Percentiles rank a stretch among this genome's conserved stretches.
Conservation (phyloP, 2,329 filamentous ascomycete species). For the Aureobasidium vineae region DNA sequence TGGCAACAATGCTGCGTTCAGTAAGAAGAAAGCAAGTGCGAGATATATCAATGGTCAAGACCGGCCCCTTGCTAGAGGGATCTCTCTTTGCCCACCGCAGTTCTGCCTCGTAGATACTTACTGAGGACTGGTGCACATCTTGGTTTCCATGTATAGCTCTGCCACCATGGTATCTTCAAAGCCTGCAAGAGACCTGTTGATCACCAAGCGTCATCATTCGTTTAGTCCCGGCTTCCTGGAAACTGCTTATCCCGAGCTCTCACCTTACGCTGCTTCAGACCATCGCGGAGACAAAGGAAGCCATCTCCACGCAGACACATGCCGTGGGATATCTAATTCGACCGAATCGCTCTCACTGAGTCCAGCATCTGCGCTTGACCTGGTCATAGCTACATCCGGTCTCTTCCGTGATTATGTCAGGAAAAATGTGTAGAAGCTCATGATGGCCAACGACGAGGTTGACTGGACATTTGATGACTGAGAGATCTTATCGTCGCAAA, state of each 20-base stretch:
- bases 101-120: too few species aligned
- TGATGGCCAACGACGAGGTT: too few species aligned
- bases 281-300: background rate
- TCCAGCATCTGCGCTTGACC: background rate
- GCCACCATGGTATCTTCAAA: background rate
- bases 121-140: too few species aligned
- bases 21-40: too few species aligned
- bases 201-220: background rate
- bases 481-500: too few species aligned
- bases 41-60: too few species aligned
- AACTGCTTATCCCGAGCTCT: background rate
- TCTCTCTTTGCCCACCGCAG: too few species aligned
- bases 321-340: too few species aligned
- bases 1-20: too few species aligned
- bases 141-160: too few species aligned
- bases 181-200: background rate
- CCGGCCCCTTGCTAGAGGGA: too few species aligned
- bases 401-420: background rate
- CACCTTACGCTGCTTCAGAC: background rate
- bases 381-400: background rate
- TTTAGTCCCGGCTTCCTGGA: conserved; percentile 1
- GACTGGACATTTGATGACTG: too few species aligned
- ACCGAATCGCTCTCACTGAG: background rate
- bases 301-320: background rate
- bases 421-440: background rate